phyloP scores from a whole-genome alignment of 805 yeast genomes.

The Hanseniaspora opuntiae region DNA sequence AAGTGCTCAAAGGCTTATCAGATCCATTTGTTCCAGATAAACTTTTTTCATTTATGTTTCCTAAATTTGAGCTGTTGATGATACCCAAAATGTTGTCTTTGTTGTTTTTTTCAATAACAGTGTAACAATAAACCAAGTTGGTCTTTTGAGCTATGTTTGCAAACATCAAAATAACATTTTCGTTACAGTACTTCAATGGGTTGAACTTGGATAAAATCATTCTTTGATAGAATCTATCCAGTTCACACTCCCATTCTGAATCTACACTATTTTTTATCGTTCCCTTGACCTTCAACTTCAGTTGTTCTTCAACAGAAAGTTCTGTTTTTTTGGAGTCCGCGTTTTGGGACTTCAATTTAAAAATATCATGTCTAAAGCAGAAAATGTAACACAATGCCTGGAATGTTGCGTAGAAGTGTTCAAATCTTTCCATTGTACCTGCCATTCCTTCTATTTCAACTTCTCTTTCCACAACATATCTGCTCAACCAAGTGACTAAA shows the following conservation, averaged over 20 bases:
- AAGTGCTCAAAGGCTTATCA: constrained; percentile 13
- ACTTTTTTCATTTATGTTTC: constrained; percentile 1
- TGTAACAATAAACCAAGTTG: constrained; percentile 83
- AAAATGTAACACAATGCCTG: constrained; percentile 84
- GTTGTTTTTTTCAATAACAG: constrained; percentile 81
- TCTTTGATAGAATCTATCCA: constrained; percentile 79
- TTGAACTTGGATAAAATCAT: constrained; percentile 78
- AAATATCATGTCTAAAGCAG: constrained; percentile 64
- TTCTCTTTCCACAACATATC: constrained; percentile 74
- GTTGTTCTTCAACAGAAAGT: constrained; percentile 18
- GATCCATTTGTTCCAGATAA: not conserved
- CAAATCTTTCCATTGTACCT: constrained; percentile 79
- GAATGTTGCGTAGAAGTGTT: constrained; percentile 76
- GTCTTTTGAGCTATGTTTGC: constrained; percentile 84
- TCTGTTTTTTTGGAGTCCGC: not conserved
- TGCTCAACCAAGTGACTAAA: constrained; percentile 68
- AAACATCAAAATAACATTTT: constrained; percentile 82
- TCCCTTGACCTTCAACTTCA: not conserved
- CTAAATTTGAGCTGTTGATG: constrained; percentile 22
- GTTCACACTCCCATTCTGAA: constrained; percentile 53
- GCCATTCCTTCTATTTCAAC: constrained; percentile 48
- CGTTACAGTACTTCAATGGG: constrained; percentile 85
- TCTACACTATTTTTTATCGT: constrained; percentile 14
- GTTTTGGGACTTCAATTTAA: constrained; percentile 24
- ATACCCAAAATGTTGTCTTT: constrained; percentile 33